phyloP scores from a whole-genome alignment of 352 stramenopile genomes.

The Phytopythium delawarense region DNA sequence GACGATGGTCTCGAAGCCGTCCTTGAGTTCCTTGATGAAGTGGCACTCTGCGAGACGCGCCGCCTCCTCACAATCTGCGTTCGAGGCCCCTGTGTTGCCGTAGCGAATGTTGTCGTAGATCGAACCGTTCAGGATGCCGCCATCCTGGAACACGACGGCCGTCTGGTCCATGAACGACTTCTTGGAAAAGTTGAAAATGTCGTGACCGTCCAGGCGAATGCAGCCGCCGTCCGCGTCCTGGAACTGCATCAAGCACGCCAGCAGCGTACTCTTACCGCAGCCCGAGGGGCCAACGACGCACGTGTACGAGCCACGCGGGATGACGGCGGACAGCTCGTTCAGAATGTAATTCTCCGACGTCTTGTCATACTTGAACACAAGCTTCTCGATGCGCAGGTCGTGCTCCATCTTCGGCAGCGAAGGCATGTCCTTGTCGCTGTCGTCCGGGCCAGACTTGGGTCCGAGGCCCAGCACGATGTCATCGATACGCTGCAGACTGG shows the following conservation, averaged over 20 bases:
- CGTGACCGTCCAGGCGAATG: constrained; percentile 76
- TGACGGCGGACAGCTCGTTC: constrained; percentile 60
- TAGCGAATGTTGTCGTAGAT: constrained; percentile 89
- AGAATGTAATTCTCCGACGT: constrained; percentile 77
- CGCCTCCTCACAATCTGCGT: constrained; percentile 79
- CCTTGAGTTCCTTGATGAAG: constrained; percentile 80
- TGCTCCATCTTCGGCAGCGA: constrained; percentile 79
- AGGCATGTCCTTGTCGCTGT: constrained; percentile 64
- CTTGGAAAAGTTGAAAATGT: constrained; percentile 87
- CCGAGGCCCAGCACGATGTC: constrained; percentile 77
- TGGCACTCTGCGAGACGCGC: constrained; percentile 76
- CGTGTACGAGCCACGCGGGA: constrained; percentile 79
- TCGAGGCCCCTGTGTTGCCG: constrained; percentile 63
- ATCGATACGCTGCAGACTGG: constrained; percentile 82
- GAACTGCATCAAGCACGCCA: constrained; percentile 88
- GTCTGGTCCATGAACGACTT: constrained; percentile 87
- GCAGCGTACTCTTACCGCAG: constrained; percentile 85
- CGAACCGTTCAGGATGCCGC: constrained; percentile 81
- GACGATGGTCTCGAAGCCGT: constrained; percentile 80
- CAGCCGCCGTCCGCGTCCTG: constrained; percentile 75
- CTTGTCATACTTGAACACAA: constrained; percentile 89
- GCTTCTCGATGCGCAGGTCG: constrained; percentile 71
- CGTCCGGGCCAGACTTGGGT: constrained; percentile 23
- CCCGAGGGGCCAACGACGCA: constrained; percentile 83
- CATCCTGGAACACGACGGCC: constrained; percentile 85